These are phyloP conservation scores for Fagopyrum esculentum DNA, from an alignment of 148 eudicot genomes.

Conservation along the genomic window DNA sequence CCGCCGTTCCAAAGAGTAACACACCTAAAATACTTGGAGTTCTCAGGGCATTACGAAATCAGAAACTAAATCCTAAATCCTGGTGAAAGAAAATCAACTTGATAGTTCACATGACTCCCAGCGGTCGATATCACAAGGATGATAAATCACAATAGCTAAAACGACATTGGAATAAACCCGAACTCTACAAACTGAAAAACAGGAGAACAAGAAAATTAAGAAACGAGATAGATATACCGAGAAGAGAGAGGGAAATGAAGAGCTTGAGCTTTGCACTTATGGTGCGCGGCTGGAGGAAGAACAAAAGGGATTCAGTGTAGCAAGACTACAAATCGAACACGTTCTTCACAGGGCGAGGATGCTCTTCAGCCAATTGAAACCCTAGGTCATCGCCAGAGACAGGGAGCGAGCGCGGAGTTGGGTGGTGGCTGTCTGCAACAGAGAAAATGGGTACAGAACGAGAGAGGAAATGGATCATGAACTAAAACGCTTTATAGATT, in stretches of 20 bases:
- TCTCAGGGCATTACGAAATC: too few species aligned
- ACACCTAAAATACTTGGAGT: too few species aligned
- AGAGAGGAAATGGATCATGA: not conserved
- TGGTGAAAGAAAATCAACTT: too few species aligned
- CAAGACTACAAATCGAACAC: not conserved
- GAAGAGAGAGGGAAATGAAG: not conserved
- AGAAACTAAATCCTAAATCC: too few species aligned
- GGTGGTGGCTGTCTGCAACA: too few species aligned
- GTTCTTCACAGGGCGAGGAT: not conserved
- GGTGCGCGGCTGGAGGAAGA: not conserved
- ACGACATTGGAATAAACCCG: too few species aligned
- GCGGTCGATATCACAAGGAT: too few species aligned
- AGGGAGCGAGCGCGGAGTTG: too few species aligned
- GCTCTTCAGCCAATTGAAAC: conserved; percentile 1
- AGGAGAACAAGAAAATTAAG: not conserved
- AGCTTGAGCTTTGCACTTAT: not conserved
- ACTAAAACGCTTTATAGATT: too few species aligned
- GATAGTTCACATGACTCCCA: too few species aligned
- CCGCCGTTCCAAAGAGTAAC: not conserved
- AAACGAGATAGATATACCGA: not conserved
- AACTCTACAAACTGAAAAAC: not conserved
- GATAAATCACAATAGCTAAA: too few species aligned
- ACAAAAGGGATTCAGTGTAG: not conserved
- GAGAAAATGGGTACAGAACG: not conserved
- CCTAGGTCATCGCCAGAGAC: not conserved